A percentile compares a stretch with the other conserved stretches of the same genome.
phyloP scores from a whole-genome alignment of 2,329 filamentous ascomycete genomes.

The Tolypocladium ovalisporum region DNA sequence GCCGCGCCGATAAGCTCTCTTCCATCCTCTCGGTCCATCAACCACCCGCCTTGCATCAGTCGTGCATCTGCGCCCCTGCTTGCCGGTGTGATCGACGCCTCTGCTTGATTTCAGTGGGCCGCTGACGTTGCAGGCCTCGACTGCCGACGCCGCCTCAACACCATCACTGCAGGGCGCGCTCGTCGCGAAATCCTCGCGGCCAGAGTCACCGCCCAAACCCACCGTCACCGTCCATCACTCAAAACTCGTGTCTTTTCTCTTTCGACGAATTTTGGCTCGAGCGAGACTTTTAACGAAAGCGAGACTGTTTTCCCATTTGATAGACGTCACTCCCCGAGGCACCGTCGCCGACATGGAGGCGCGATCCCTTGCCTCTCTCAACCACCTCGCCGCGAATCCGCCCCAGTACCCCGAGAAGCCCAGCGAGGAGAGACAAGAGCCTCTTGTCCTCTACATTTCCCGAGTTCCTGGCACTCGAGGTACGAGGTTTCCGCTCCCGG shows the following conservation, averaged over 20 bases:
- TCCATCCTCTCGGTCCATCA: not conserved
- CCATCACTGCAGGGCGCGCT: not conserved
- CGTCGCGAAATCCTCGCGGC: not conserved
- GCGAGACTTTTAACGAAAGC: not conserved
- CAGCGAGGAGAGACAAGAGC: conserved; percentile 54
- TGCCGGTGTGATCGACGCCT: not conserved
- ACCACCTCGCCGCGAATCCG: conserved; percentile 72
- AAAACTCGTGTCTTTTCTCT: too few relatives aligned
- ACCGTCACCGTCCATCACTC: not conserved
- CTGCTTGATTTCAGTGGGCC: not conserved
- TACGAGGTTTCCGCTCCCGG: conserved; percentile 25
- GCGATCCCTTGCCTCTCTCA: conserved; percentile 69
- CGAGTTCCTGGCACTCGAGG: conserved; percentile 85
- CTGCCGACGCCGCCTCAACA: not conserved
- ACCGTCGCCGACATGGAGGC: conserved; percentile 53
- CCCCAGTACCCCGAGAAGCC: conserved; percentile 76
- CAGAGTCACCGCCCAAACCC: not conserved
- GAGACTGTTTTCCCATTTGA: not conserved
- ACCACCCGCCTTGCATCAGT: not conserved
- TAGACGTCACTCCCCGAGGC: not conserved
- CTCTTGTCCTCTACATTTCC: conserved; percentile 81
- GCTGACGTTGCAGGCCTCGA: not conserved
- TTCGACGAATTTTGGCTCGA: not conserved
- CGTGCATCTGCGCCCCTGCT: not conserved
- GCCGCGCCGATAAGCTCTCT: too few relatives aligned